Base-by-base conservation (phyloP, 192 early-diverging fungal genomes). In the Coemansia sp. region DNA sequence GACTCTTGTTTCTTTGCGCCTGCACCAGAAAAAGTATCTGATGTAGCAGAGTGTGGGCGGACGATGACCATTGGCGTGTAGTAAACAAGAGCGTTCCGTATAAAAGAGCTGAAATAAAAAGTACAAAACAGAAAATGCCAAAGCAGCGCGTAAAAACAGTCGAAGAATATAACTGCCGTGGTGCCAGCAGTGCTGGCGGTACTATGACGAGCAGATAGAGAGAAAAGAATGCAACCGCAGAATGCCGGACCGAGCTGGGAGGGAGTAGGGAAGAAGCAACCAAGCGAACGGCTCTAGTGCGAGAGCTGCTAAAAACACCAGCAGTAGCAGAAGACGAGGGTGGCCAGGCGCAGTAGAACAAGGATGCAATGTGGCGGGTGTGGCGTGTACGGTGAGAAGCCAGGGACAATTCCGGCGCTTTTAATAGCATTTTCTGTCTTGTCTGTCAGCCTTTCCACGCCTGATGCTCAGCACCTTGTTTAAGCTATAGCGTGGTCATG, bases 351-450 rank as follows among this genome's bases (percentile, higher is more conserved):
- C 64, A 66, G 74, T 66, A 66, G 60, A 60, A 57, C 46, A 71
- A 49, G 38, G 54, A 51, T 58, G 59, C 59, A 53, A 60, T 77
- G 74, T 77, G 69, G 75, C 75, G 69, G 40, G 66, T 77, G 75
- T 77, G 75, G 75, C 75, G 75, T 77, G 75, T 72, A 69, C 48
- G 64, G 65, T 60, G 61, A 22, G 60, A 63, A 60, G 50, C 31
- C 60, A 69, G 67, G 67, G 67, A 47, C 37, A 15, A 34, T 17
- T 36, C 28, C 22, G 54, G 54, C n/a, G 54, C 28, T 56, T 56
- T 56, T 56, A 56, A 56, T 56, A 36, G 26, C 14, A 48, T 48
- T 20, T 14, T 19, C 47, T 20, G 47, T 20, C 47, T 48, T 48
- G 19, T 17, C n/a, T 48, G 47, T 48, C 47, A 8, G 47, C 47